phyloP scores from a whole-genome alignment of 352 stramenopile species.

The Phytophthora melonis region DNA sequence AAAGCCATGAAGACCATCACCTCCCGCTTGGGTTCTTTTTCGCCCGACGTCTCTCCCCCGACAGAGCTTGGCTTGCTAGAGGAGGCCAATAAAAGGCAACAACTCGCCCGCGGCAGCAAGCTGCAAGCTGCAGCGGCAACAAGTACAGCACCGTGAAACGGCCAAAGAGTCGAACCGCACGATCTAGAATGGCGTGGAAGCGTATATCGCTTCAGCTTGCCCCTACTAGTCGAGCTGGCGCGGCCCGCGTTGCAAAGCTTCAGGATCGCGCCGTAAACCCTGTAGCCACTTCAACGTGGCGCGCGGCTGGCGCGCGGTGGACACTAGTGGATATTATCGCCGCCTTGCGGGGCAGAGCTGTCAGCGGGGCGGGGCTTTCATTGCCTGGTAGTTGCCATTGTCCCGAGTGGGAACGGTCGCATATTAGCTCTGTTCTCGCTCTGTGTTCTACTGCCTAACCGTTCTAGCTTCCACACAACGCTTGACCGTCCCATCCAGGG shows the following conservation, averaged over 20 bases:
- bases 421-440: too few species aligned
- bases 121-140: background rate
- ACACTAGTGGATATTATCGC: slow-evolving; percentile 21
- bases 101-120: background rate
- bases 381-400: background rate
- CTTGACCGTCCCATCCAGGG: too few species aligned
- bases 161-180: slow-evolving; percentile 8
- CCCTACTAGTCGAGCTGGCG: background rate
- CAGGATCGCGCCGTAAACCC: slow-evolving; percentile 30
- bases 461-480: too few species aligned
- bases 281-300: slow-evolving; percentile 22
- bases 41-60: background rate
- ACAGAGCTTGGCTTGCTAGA: background rate
- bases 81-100: background rate
- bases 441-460: too few species aligned
- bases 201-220: slow-evolving; percentile 26
- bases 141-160: slow-evolving; percentile 19
- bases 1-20: background rate
- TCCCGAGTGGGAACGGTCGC: too few species aligned
- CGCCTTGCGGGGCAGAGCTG: background rate
- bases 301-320: slow-evolving; percentile 6
- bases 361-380: background rate
- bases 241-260: slow-evolving; percentile 28
- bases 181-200: slow-evolving; percentile 20
- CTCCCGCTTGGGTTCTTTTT: background rate